Conservation (phyloP, 2,329 filamentous ascomycete species). For the Cladosporium velox region DNA sequence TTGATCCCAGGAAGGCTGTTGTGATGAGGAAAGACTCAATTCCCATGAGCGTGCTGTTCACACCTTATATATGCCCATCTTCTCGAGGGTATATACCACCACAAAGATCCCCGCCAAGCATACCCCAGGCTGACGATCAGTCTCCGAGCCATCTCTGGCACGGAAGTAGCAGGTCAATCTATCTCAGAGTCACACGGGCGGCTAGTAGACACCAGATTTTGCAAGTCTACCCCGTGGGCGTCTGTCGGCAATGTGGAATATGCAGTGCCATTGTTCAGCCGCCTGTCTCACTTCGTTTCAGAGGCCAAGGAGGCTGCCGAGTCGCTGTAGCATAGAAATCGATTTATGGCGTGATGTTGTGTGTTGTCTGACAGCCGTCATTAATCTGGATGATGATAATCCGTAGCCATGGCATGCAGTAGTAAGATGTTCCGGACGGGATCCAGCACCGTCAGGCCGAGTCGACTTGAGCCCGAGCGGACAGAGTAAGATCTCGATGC, state of each 20-base stretch:
- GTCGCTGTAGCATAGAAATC: not conserved
- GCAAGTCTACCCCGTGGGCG: constrained; percentile 15
- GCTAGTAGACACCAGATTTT: not conserved
- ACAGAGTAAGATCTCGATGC: not conserved
- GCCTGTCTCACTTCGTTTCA: constrained; percentile 12
- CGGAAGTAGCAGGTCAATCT: constrained; percentile 18
- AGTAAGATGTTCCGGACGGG: not conserved
- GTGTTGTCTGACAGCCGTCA: not conserved
- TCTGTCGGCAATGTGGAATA: not conserved
- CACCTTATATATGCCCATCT: constrained; percentile 5
- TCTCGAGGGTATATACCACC: not conserved
- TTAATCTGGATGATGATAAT: not conserved
- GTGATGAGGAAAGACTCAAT: not conserved
- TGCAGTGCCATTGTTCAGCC: constrained; percentile 4
- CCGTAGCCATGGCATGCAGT: constrained; percentile 4
- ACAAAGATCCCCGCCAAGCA: constrained; percentile 9
- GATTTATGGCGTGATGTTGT: not conserved
- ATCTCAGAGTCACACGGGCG: constrained; percentile 19
- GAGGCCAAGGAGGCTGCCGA: not conserved
- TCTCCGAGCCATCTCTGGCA: constrained; percentile 18
- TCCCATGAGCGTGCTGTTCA: not conserved
- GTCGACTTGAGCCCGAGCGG: too few species aligned
- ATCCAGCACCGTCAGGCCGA: not conserved
- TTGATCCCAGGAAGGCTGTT: not conserved
- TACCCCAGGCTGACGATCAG: constrained; percentile 14